A percentile compares a stretch with the other conserved stretches of the same genome.
These are phyloP conservation scores for Zoysia japonica DNA, from an alignment of 176 grass and related monocot genomes.

Conservation along the genomic window DNA sequence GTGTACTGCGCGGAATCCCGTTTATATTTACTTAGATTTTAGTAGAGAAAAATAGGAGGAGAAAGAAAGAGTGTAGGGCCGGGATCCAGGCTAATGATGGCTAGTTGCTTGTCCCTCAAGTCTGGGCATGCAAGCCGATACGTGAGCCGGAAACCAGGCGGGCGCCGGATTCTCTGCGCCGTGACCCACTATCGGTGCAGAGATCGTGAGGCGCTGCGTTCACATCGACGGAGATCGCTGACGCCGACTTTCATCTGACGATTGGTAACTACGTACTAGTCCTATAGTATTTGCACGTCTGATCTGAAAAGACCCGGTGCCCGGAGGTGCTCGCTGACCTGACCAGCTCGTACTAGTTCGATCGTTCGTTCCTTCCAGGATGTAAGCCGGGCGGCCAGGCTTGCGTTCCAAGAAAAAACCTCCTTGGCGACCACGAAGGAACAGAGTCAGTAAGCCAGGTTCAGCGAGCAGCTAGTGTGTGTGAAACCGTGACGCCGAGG, in stretches of 20 bases:
- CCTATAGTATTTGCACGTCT: slow-evolving; percentile 31
- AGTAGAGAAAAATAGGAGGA: not conserved
- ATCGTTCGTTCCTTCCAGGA: not conserved
- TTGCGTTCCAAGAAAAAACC: slow-evolving; percentile 44
- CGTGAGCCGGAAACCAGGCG: slow-evolving; percentile 47
- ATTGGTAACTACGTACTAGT: not conserved
- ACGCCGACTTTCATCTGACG: slow-evolving; percentile 27
- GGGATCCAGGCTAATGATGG: slow-evolving; percentile 47
- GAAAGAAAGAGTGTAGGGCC: not conserved
- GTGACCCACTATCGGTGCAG: not conserved
- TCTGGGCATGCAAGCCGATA: slow-evolving; percentile 55
- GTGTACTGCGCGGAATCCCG: not conserved
- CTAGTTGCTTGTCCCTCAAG: slow-evolving; percentile 70
- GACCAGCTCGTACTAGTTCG: not conserved
- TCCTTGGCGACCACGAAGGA: not conserved
- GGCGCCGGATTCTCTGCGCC: slow-evolving; percentile 46
- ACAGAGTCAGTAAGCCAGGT: not conserved
- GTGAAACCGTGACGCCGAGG: not conserved
- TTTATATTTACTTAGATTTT: not conserved
- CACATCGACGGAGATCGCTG: slow-evolving; percentile 14
- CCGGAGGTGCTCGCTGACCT: not conserved
- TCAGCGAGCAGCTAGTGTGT: not conserved
- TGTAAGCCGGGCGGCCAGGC: not conserved
- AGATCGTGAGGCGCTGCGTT: slow-evolving; percentile 35
- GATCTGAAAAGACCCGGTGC: slow-evolving; percentile 21